Base-by-base conservation (phyloP, 805 yeast genomes). In the Ogataea populi-albae region DNA sequence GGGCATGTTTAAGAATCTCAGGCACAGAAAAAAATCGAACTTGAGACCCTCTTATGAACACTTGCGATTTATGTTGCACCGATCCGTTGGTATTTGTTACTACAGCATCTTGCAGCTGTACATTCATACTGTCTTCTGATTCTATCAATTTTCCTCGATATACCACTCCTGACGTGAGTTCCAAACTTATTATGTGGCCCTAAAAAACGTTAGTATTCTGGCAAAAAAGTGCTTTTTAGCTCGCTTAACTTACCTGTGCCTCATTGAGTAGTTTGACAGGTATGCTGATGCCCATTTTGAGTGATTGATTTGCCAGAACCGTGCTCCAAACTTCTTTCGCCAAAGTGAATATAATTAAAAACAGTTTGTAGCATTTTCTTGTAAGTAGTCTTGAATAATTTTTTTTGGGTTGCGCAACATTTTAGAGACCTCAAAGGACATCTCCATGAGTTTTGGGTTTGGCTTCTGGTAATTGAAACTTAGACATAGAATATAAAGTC, bases 101-200 rank as follows among this genome's bases (percentile, higher is more conserved):
- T 1, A 83, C 76, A 26, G 84, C 94, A 55, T 91, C 95, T 45
- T 76, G 68, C 32, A 91, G 61, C 42, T 89, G 94, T 17, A 91
- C 77, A 57, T 91, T 91, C 98, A 91, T 93, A 59, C 83, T 89
- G 52, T 91, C 98, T 62, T 91, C 96, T 30, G 71, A 81, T 53
- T 84, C 96, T 3, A 82, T 57, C 30, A 91, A 71, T 55, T 83
- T 87, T 2, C 98, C 98, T 23, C 95, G 70, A 55, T 91, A 91
- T 0, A 84, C 76, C 45, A 84, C 89, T 2, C 98, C 98, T 1
- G 88, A 79, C 17, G 76, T 75, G 34, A 91, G 73, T 58, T 91
- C 98, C 12, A 91, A 58, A 1, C 94, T 77, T 6, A 91, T 79
- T 3, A 79, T 66, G 55, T 91, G 98, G 31, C 97, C 96, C 68